phyloP scores from a whole-genome alignment of 1,284 basidiomycete genomes.

The Ustilago esculenta region DNA sequence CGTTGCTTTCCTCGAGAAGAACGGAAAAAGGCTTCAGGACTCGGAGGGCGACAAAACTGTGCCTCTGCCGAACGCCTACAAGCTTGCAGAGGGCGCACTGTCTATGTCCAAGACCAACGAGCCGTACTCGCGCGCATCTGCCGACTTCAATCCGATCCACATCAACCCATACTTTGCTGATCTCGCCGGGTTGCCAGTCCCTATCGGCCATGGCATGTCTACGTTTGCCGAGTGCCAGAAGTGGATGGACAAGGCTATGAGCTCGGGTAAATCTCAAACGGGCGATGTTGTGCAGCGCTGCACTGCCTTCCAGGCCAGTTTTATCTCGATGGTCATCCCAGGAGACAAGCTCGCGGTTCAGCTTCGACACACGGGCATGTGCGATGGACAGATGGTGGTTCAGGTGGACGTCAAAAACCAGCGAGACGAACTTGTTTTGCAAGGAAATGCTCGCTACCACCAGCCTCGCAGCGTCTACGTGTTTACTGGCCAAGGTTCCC shows the following conservation, averaged over 20 bases:
- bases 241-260: too few relatives aligned
- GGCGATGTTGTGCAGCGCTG: slow-evolving; percentile 87
- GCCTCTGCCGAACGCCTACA: slow-evolving; percentile 74
- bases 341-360: slow-evolving; percentile 87
- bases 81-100: slow-evolving; percentile 16
- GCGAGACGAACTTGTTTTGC: slow-evolving; percentile 86
- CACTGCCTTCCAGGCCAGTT: slow-evolving; percentile 68
- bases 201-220: slow-evolving; percentile 99
- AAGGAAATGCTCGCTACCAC: slow-evolving; percentile 89
- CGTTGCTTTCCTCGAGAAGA: slow-evolving; percentile 88
- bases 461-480: slow-evolving; percentile 89
- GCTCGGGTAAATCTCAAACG: too few relatives aligned
- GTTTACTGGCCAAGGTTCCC: slow-evolving; percentile 98
- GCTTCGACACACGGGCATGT: slow-evolving; percentile 70
- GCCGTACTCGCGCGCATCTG: slow-evolving; percentile 93
- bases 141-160: slow-evolving; percentile 96
- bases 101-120: slow-evolving; percentile 75
- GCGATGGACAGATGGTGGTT: slow-evolving; percentile 75
- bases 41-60: slow-evolving; percentile 71
- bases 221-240: slow-evolving; percentile 91
- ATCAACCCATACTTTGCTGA: slow-evolving; percentile 98
- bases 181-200: slow-evolving; percentile 89
- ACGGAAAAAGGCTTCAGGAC: slow-evolving; percentile 82
- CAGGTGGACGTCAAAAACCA: slow-evolving; percentile 88
- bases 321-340: slow-evolving; percentile 97